Evolutionary conservation across 768 basidiomycete species (phyloP).

Genomic region (Hypholoma fasciculare): DNA sequence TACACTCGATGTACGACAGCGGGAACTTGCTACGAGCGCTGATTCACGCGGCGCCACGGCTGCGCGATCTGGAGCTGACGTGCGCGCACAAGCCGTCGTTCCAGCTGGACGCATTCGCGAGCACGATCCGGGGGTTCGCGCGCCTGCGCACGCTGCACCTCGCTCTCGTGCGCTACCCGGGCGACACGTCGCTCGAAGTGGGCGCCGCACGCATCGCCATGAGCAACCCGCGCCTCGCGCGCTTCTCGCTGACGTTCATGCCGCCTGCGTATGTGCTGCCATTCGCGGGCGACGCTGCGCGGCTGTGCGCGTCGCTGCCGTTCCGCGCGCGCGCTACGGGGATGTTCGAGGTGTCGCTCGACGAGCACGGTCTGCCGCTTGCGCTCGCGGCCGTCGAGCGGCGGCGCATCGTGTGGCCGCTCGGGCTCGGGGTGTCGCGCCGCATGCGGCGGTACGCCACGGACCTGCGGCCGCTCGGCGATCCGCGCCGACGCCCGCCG

Average conservation of each 20-base stretch:
- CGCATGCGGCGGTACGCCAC: conserved; percentile 36
- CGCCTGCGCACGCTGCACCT: conserved; percentile 64
- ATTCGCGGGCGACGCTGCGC: conserved; percentile 43
- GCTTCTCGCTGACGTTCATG: conserved; percentile 68
- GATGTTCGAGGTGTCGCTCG: conserved; percentile 55
- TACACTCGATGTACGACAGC: conserved; percentile 76
- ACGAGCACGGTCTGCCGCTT: conserved; percentile 65
- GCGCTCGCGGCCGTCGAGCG: conserved; percentile 53
- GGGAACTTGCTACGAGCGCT: conserved; percentile 68
- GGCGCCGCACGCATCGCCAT: conserved; percentile 66
- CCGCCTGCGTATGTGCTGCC: conserved; percentile 51
- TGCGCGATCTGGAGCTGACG: conserved; percentile 63
- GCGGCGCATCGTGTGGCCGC: conserved; percentile 46
- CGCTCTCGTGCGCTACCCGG: conserved; percentile 66
- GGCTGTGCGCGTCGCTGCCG: conserved; percentile 39
- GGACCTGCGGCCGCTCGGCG: conserved; percentile 39
- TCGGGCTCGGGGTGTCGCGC: conserved; percentile 41
- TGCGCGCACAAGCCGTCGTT: conserved; percentile 73
- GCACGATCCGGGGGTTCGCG: conserved; percentile 57
- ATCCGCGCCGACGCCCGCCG: conserved; percentile 35
- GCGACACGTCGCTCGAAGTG: conserved; percentile 57
- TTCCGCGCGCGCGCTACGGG: conserved; percentile 49
- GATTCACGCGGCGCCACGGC: conserved; percentile 62
- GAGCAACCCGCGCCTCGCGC: conserved; percentile 63
- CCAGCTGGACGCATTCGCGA: conserved; percentile 67